Evolutionary conservation across 2,329 filamentous ascomycete species (phyloP), one percentile per base, ranked within the genome.

Genomic region (Ophiostoma sp.): DNA sequence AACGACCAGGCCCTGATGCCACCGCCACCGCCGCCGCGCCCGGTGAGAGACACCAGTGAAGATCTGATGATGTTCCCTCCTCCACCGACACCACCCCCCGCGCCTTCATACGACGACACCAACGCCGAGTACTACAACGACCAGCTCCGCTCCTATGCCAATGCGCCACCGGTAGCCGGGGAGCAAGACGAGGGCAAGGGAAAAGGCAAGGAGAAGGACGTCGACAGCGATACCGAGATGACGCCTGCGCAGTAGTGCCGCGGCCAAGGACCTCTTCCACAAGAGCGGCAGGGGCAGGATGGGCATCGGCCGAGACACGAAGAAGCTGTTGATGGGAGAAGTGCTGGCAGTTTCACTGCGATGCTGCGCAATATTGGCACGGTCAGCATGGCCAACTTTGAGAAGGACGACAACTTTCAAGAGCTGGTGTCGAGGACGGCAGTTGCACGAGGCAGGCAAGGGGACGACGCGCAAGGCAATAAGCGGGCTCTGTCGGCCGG

Each of bases 1-100:
- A 12, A 7, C 40, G 60, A 63, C 40, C 36, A 41, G 5, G 40
- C 7, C 7, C 40, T 11, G 16, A 63, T 42, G 60, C 38, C 40
- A n/a, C 60, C 60, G 16, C 60, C 60, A 40, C 60, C 60, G 16
- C 60, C 60, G 40, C 60, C 60, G 40, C 60, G 60, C 6, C 60
- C 60, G 9, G n/a, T 27, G 27, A 27, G 27, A 27, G 11, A 0
- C 40, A 63, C 16, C 14, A 27, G 8, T 18, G 14, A 3, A 9
- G n/a, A 8, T 16, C 40, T 16, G 16, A 9, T 63, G 40, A 63
- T n/a, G 4, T 63, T 63, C 7, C 8, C 60, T 14, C 40, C 60
- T 3, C 60, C 60, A 9, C 60, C 60, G 40, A 42, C 40, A 12
- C 60, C 60, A 41, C 38, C 16, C 4, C 40, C 60, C 36, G 6